Evolutionary conservation across 371 early-diverging fungal species (phyloP), one percentile per base, ranked within the genome.

Genomic region (Mortierella sp.): DNA sequence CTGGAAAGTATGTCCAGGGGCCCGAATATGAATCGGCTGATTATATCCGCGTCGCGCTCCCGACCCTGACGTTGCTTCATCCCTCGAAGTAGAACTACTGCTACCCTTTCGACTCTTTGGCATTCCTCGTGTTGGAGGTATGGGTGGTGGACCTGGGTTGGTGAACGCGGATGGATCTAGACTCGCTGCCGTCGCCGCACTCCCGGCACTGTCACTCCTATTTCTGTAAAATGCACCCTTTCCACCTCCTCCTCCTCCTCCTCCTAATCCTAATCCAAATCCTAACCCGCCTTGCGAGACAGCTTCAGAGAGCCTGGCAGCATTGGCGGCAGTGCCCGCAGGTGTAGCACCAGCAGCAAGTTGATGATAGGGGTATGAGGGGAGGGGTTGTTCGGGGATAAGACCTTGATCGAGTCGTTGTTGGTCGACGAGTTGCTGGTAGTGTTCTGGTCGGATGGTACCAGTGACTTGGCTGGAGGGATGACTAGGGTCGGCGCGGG

Each of bases 401-500:
- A 67, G 26, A 14, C 43, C 76, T 31, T 75, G 53, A 14, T 77
- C 72, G n/a, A 72, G 69, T 14, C 44, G 44, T 10, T 51, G 40
- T 43, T 78, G 78, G 44, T 67, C 34, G 10, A 73, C 19, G 13
- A 54, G 78, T 28, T 78, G 55, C 55, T 78, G 73, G 24, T 78
- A 69, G 34, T 78, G 78, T 67, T 78, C 69, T 54, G 72, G 78
- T 26, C 69, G 73, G 55, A 78, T 73, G 8, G 78, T 78, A 6
- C 57, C 67, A 24, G 69, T n/a, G 37, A 78, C 34, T 51, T 72
- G 55, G 8, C 64, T 46, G 13, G 19, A 50, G 3, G 50, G 16
- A 16, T 11, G 3, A 46, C 6, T 46, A 46, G 46, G 3, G 44
- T n/a, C 40, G 26, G 26, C 44, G 34, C 73, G 73, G n/a, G 73